Conservation (phyloP, 1,139 yeast genomes). For the Candida sanyaensis region DNA sequence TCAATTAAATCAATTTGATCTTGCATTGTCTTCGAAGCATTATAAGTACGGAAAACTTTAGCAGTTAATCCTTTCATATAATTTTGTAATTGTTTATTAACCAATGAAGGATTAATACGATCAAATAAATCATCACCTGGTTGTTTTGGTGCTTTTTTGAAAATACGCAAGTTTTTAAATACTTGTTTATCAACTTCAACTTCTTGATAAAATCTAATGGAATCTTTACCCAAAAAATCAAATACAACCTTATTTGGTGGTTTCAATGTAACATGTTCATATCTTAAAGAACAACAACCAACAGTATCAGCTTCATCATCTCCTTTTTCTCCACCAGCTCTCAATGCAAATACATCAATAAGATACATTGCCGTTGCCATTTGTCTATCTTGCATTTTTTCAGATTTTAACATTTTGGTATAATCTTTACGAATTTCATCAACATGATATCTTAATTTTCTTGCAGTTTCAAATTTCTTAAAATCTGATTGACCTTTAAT, state of each 20-base stretch:
- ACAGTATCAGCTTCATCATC: conserved; percentile 99
- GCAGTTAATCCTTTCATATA: conserved; percentile 96
- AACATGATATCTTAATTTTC: conserved; percentile 75
- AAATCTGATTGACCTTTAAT: conserved; percentile 89
- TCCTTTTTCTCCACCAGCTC: conserved; percentile 98
- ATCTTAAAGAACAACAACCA: conserved; percentile 93
- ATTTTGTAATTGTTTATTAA: conserved; percentile 84
- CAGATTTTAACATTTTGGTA: conserved; percentile 66
- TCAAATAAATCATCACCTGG: conserved; percentile 95
- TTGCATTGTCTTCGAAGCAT: conserved; percentile 96
- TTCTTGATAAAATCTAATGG: conserved; percentile 88
- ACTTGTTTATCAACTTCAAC: conserved; percentile 90
- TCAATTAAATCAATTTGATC: conserved; percentile 83
- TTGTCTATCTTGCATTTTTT: conserved; percentile 83
- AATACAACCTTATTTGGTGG: conserved; percentile 90
- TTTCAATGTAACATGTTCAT: conserved; percentile 80
- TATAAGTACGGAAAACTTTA: conserved; percentile 95
- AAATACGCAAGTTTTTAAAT: conserved; percentile 81
- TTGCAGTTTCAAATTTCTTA: conserved; percentile 91
- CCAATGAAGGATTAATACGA: conserved; percentile 76
- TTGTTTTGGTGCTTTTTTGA: conserved; percentile 83
- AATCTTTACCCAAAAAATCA: conserved; percentile 95
- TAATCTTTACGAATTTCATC: conserved; percentile 78
- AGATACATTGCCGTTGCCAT: conserved; percentile 93
- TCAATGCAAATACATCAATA: conserved; percentile 90